Evolutionary conservation across 2,329 filamentous ascomycete species (phyloP).

Genomic region (Colletotrichum falcatum): DNA sequence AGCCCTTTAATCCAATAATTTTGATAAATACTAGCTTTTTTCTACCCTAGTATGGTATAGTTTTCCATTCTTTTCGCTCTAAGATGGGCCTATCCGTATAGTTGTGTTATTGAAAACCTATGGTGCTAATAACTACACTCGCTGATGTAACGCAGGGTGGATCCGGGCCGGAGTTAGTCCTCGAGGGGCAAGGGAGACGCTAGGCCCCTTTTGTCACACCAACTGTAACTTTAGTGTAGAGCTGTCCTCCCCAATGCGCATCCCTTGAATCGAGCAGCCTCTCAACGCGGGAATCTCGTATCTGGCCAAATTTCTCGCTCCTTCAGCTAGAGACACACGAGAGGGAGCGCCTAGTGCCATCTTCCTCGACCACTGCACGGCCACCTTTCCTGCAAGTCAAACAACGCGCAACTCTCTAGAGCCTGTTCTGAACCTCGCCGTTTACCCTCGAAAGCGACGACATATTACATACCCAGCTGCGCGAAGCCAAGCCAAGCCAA

Average conservation of each 20-base stretch:
- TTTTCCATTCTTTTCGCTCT: too few species aligned
- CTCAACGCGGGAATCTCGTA: conserved; percentile 36
- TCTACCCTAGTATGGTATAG: too few species aligned
- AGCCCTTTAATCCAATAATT: too few species aligned
- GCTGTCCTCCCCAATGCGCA: conserved; percentile 38
- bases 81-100: too few species aligned
- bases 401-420: neutral
- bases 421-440: conserved; percentile 6
- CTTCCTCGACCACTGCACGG: conserved; percentile 17
- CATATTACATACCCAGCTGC: neutral
- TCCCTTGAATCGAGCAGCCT: conserved; percentile 38
- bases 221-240: conserved; percentile 34
- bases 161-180: conserved; percentile 38
- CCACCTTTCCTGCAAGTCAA: neutral
- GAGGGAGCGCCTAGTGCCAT: conserved; percentile 22
- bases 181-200: conserved; percentile 19
- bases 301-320: conserved; percentile 39
- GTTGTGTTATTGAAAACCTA: too few species aligned
- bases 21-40: too few species aligned
- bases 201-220: conserved; percentile 38
- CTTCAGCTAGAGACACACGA: conserved; percentile 31
- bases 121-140: too few species aligned
- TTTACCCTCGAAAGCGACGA: conserved; percentile 2
- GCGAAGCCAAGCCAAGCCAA: conserved; percentile 26
- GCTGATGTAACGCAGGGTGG: conserved; percentile 12